Base-by-base conservation (phyloP, 345 rosid genomes). In the Rhodamnia argentea region DNA sequence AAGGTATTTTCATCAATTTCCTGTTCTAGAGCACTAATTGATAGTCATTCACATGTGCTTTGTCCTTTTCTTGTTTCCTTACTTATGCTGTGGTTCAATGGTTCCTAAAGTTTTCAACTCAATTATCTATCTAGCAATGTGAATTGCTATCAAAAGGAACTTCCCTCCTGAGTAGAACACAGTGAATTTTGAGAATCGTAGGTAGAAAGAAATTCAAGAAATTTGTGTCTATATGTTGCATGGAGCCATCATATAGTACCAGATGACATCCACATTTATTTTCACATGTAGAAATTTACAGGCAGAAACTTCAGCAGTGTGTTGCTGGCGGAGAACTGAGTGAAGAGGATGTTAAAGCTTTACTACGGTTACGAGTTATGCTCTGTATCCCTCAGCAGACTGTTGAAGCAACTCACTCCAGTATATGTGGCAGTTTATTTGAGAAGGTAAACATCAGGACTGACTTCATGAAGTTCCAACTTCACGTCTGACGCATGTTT, bases 221-320 rank as follows among this genome's bases (percentile, higher is more conserved):
- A 32, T 5, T 18, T 37, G 78, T 37, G 81, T 37, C 14, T 10
- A 10, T 37, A 22, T 18, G 81, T 70, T 70, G 81, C 26, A 70
- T 37, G 11, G 40, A 20, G 0, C 81, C 47, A 70, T 70, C 47
- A 9, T 37, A 37, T 37, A 22, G 20, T 70, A 5, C 81, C 47
- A 0, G 4, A 18, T 70, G 47, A 70, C 81, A 70, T 70, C 81
- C 26, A 1, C 40, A 18, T 37, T 70, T 37, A 37, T 70, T 70
- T 32, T 37, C 47, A 56, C 37, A 86, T 86, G 26, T 85, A 98
- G 99, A 98, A 88, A 96, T 98, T 84, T 98, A 98, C 86, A 91
- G 95, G 83, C 94, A 96, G 91, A 98, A 98, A 95, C 99, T 98
- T 87, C 98, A 94, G 94, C 94, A 94, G 87, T 96, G 95, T 88